Evolutionary conservation across 2,329 filamentous ascomycete genomes (phyloP).

Genomic region (Colletotrichum sp.): DNA sequence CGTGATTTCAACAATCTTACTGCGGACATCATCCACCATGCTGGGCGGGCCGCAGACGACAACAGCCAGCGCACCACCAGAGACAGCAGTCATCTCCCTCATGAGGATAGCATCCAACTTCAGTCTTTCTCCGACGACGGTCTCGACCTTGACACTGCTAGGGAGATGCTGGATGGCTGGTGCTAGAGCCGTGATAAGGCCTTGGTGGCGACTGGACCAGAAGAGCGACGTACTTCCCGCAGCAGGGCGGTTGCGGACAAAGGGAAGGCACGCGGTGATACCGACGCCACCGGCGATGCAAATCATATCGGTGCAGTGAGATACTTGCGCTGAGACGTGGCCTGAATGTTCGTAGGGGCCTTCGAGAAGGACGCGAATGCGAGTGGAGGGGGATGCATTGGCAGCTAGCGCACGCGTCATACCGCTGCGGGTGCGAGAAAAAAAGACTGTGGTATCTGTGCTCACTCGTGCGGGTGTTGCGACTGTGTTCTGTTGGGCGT

Average conservation of each 20-base stretch:
- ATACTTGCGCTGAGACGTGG: not conserved
- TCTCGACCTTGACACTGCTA: not conserved
- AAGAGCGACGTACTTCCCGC: not conserved
- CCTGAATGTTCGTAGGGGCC: not conserved
- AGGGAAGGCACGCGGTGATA: not conserved
- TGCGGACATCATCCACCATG: conserved; percentile 23
- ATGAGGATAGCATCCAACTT: not conserved
- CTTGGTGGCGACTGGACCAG: not conserved
- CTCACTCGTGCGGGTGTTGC: not conserved
- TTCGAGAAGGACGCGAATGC: not conserved
- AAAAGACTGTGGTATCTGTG: not conserved
- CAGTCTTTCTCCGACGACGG: conserved; percentile 1
- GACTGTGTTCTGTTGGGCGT: not conserved
- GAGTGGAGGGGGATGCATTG: not conserved
- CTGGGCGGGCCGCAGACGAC: conserved; percentile 21
- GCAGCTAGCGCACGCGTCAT: not conserved
- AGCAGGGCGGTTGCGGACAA: not conserved
- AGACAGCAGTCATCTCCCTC: not conserved
- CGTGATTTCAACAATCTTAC: conserved; percentile 10
- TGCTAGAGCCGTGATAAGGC: not conserved
- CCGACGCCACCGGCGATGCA: conserved; percentile 10
- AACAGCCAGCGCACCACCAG: conserved; percentile 5
- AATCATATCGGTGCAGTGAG: conserved; percentile 5
- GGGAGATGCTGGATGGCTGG: not conserved
- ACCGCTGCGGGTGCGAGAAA: not conserved